These are phyloP conservation scores for Gossypium thurberi DNA, from an alignment of 345 rosid species.

Conservation along the genomic window DNA sequence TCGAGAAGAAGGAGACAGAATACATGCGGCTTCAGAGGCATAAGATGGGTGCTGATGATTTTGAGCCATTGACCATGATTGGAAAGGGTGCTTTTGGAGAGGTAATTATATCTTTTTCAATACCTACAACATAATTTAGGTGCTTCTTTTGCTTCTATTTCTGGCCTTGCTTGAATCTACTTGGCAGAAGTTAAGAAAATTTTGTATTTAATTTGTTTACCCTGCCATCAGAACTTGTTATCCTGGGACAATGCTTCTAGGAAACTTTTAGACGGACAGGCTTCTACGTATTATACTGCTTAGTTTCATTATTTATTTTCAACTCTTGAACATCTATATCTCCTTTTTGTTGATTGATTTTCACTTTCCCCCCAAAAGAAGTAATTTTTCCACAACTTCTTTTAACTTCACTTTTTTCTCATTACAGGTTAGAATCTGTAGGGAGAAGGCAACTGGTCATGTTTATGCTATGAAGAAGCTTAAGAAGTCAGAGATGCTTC, in stretches of 20 bases:
- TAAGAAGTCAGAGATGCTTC: slow-evolving; percentile 94
- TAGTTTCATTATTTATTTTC: background rate
- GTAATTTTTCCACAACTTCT: background rate
- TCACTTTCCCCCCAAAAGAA: background rate
- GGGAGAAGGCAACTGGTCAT: slow-evolving; percentile 75
- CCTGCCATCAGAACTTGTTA: background rate
- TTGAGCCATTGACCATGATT: slow-evolving; percentile 97
- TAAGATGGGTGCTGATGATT: slow-evolving; percentile 99
- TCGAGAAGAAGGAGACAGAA: slow-evolving; percentile 95
- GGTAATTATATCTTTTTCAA: slow-evolving; percentile 32
- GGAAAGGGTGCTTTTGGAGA: slow-evolving; percentile 99
- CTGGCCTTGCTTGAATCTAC: slow-evolving; percentile 1
- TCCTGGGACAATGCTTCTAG: background rate
- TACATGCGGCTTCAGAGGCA: slow-evolving; percentile 97
- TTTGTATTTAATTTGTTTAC: background rate
- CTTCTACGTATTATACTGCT: background rate
- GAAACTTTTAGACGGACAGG: background rate
- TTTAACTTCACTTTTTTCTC: slow-evolving; percentile 8
- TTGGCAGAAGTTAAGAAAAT: background rate
- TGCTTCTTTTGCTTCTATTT: background rate
- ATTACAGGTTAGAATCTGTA: slow-evolving; percentile 77
- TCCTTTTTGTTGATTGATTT: background rate
- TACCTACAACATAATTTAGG: background rate
- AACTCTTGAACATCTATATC: background rate
- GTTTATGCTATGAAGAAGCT: slow-evolving; percentile 97